Evolutionary conservation across 495 filamentous ascomycete genomes (phyloP), one percentile per base, ranked within the genome.

Genomic region (Talaromyces nanjingensis): DNA sequence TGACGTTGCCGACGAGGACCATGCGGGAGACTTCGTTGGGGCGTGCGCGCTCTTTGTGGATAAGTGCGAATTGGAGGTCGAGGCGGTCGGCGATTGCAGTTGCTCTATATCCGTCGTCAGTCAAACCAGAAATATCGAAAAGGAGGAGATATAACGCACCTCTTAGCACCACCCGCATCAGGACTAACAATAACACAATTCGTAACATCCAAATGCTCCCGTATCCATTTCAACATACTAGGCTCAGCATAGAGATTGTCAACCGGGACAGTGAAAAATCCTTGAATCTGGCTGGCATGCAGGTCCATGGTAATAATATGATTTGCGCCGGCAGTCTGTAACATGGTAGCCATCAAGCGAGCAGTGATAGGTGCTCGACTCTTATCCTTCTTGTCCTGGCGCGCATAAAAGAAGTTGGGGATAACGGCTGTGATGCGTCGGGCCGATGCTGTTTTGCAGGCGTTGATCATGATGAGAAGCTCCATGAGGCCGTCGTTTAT

Each of bases 401-500:
- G 91, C n/a, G 93, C 93, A 70, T 98, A 97, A 29, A 93, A 93
- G 79, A 97, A 98, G 78, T 98, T 97, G 65, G 94, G 94, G 59
- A 97, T 91, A 63, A 92, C 86, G 65, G 90, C 90, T 22, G 92
- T 97, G 77, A 98, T 97, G 65, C 91, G 87, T 65, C 92, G 85
- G 5, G 93, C 92, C n/a, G 88, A 92, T 39, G 94, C 96, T 24
- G 94, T 97, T 69, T 96, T 93, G 84, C 94, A 98, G 60, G 94
- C 94, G 72, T 96, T 96, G 80, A 98, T 97, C 87, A 98, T 96
- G 76, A 98, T 98, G 37, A 98, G 84, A 55, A 98, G 86, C 77
- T 98, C 94, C 94, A 98, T 98, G 60, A 98, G 83, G 55, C 92
- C 94, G 73, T 98, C 96, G 77, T 98, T 98, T 80, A 98, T 93